Conservation (phyloP, 345 rosid species). For the Salix koriyanagi region DNA sequence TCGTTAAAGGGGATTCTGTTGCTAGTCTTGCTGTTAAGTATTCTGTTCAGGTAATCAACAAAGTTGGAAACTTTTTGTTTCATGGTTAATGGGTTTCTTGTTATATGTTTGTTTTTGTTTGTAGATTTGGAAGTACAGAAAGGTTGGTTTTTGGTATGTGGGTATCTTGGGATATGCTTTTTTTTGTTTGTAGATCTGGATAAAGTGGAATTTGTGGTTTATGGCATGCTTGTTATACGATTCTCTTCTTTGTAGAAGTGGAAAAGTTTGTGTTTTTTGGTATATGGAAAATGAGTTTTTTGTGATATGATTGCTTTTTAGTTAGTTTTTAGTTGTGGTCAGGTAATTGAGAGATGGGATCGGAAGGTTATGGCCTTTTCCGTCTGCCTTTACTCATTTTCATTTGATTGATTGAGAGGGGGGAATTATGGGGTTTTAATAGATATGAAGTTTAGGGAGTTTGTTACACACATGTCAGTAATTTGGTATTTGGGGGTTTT, state of each 20-base stretch:
- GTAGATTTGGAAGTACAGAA: neutral
- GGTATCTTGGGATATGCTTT: neutral
- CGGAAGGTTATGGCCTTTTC: neutral
- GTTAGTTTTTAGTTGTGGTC: neutral
- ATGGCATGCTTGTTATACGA: neutral
- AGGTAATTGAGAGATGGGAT: neutral
- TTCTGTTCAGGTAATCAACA: constrained; percentile 64
- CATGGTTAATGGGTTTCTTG: neutral
- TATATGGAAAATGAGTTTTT: neutral
- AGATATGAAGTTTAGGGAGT: neutral
- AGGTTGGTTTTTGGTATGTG: neutral
- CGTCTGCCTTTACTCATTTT: neutral
- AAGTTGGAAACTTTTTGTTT: neutral
- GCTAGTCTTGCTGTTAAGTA: constrained; percentile 82
- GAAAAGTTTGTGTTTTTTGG: neutral
- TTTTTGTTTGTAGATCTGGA: neutral
- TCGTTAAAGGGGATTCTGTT: constrained; percentile 58
- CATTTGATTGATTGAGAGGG: neutral
- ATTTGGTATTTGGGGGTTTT: no score
- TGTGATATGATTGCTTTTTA: neutral
- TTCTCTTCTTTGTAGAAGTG: neutral
- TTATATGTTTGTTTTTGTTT: neutral
- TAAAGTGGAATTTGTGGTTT: neutral
- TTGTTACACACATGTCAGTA: no score
- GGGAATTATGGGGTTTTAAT: neutral